A percentile compares a stretch with the other conserved stretches of the same genome.
phyloP scores from a whole-genome alignment of 352 stramenopile species.

The Globisporangium cylindrosporum region DNA sequence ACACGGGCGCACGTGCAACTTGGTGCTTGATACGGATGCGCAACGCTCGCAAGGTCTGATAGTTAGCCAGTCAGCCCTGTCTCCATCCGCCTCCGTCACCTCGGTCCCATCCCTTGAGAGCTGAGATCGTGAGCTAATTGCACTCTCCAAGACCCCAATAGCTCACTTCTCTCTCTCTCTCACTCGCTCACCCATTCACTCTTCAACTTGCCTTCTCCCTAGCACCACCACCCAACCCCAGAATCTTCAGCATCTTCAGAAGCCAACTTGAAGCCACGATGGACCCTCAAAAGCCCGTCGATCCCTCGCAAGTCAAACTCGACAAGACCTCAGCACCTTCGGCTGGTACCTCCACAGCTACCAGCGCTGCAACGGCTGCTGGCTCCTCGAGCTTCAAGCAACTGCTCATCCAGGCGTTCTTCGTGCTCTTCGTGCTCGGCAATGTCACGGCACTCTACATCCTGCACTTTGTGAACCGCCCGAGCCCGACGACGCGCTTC shows the following conservation, averaged over 20 bases:
- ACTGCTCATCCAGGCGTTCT: constrained; percentile 27
- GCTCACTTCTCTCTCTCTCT: too few species aligned
- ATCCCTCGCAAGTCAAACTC: constrained; percentile 47
- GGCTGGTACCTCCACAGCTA: neutral
- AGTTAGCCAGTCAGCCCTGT: too few species aligned
- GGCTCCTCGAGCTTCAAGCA: constrained; percentile 12
- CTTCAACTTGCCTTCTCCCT: constrained; percentile 1
- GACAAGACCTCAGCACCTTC: constrained; percentile 15
- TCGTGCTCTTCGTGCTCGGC: constrained; percentile 54
- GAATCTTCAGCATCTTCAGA: constrained; percentile 6
- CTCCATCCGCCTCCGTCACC: too few species aligned
- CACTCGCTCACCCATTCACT: neutral
- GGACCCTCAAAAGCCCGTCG: constrained; percentile 31
- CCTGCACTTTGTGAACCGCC: constrained; percentile 58
- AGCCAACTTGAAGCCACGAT: constrained; percentile 20
- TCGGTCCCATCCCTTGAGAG: too few species aligned
- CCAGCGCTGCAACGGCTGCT: neutral
- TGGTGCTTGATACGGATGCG: too few species aligned
- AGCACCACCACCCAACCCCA: neutral
- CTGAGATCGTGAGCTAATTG: too few species aligned
- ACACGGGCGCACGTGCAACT: too few species aligned
- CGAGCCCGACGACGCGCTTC: constrained; percentile 39
- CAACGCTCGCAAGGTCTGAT: too few species aligned
- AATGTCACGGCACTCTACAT: constrained; percentile 63
- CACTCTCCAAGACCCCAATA: too few species aligned